These are phyloP conservation scores for Datisca glomerata DNA, from an alignment of 306 rosid species.

Conservation along the genomic window DNA sequence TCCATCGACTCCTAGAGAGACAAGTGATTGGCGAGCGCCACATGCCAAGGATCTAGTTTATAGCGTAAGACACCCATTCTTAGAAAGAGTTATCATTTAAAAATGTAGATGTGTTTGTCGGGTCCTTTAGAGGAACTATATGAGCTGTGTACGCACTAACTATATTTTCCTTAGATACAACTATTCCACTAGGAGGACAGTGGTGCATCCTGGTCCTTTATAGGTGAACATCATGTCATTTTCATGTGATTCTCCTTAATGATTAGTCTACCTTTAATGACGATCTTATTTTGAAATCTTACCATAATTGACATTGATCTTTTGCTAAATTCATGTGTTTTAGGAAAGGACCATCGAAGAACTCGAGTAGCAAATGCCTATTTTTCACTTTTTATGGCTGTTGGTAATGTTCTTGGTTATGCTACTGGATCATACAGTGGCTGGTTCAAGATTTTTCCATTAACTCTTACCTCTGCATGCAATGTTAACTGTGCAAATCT, in stretches of 20 bases:
- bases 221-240: neutral
- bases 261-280: neutral
- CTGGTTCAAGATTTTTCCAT: slow-evolving; percentile 72
- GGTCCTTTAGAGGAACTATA: neutral
- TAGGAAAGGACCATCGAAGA: slow-evolving; percentile 87
- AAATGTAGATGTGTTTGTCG: no score
- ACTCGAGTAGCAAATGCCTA: slow-evolving; percentile 92
- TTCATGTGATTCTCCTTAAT: neutral
- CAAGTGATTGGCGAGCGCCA: no score
- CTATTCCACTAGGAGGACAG: no score
- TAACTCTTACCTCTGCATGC: slow-evolving; percentile 60
- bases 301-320: slow-evolving; percentile 19
- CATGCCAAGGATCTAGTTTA: no score
- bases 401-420: slow-evolving; percentile 85
- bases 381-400: slow-evolving; percentile 86
- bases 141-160: neutral
- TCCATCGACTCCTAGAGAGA: no score
- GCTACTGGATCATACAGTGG: slow-evolving; percentile 83
- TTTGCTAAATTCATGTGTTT: slow-evolving; percentile 8
- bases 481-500: slow-evolving; percentile 80
- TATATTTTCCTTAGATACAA: no score
- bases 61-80: no score
- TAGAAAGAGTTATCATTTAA: no score
- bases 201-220: neutral
- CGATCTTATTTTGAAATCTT: slow-evolving; percentile 68